Base-by-base conservation (phyloP, 1,139 yeast species). In the Lodderomyces elongisporus region DNA sequence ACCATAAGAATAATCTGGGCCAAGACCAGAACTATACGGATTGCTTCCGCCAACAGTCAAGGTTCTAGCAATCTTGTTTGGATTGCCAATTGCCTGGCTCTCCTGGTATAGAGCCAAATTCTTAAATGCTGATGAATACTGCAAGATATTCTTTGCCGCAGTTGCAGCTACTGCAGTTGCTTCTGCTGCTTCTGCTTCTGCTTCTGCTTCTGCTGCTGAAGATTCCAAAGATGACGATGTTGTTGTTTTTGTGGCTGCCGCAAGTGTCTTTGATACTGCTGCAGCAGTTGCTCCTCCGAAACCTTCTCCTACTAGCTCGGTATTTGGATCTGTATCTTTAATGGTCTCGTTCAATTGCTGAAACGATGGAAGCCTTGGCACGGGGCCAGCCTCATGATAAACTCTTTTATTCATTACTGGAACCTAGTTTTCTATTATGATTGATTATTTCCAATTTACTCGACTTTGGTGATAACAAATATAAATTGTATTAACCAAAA, bases 331-430 rank as follows among this genome's bases (percentile, higher is more conserved):
- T 18, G 42, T 36, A 21, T 41, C 35, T 20, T 37, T 32, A 18
- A 41, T 34, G 14, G 43, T 40, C 29, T 39, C 39, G 27, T 37
- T 38, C 26, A 43, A 39, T 28, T 43, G 46, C 27, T 42, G 47
- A 29, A 43, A 42, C 5, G 47, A 43, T 5, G 47, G 47, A 27
- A 42, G 40, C 30, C 43, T 40, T 7, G 45, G 39, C 34, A 40
- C 28, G 10, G 37, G 14, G 8, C 30, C 28, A 10, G 36, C 21
- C 15, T 35, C 33, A 15, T 40, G 31, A 20, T 26, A 26, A 23
- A 17, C 37, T 21, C 34, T 27, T 16, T 35, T 33, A 29, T 34
- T 42, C 42, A 40, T 42, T 28, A 10, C n/a, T 7, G n/a, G n/a
- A n/a, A n/a, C n/a, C n/a, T n/a, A 18, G 7, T 18, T 18, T 18